Evolutionary conservation across 306 rosid genomes (phyloP).

Genomic region (apple (Malus domestica)): ASM211411v1 NC_041796.1:30693501-30694000

Average conservation of each 20-base stretch:
- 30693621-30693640: not conserved
- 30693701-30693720: too few relatives aligned
- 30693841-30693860: not conserved
- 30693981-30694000: not conserved
- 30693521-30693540: not conserved
- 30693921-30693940: not conserved
- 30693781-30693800: too few relatives aligned
- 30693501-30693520: not conserved
- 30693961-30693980: not conserved
- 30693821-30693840: too few relatives aligned
- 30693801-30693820: too few relatives aligned
- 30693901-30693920: not conserved
- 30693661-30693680: too few relatives aligned
- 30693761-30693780: too few relatives aligned
- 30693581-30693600: not conserved
- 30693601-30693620: not conserved
- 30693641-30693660: not conserved
- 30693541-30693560: not conserved
- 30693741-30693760: too few relatives aligned
- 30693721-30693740: too few relatives aligned
- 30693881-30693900: not conserved
- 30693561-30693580: not conserved
- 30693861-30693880: not conserved
- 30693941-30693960: not conserved
- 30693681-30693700: too few relatives aligned